These are phyloP conservation scores for Yamadazyma sp. DNA, from an alignment of 805 yeast species.

Conservation along the genomic window DNA sequence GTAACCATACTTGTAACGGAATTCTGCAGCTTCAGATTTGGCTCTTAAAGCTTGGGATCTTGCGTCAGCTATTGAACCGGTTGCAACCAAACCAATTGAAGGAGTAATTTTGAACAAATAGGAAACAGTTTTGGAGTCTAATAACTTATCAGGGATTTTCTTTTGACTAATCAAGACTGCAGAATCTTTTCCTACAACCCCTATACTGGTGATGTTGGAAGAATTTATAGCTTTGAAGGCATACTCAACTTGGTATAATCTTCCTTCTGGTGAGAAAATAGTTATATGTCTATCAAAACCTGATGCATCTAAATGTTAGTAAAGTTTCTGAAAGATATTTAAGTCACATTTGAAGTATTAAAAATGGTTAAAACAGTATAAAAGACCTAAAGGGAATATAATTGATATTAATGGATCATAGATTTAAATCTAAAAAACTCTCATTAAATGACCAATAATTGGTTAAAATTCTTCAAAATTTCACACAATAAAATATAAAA, in stretches of 20 bases:
- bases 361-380: too few species aligned
- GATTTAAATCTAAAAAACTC: too few species aligned
- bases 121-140: constrained; percentile 84
- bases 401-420: too few species aligned
- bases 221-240: constrained; percentile 97
- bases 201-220: constrained; percentile 85
- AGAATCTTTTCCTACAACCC: constrained; percentile 80
- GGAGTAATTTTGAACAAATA: constrained; percentile 82
- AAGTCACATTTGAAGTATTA: too few species aligned
- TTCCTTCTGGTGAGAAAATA: constrained; percentile 97
- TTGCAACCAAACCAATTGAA: constrained; percentile 83
- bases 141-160: constrained; percentile 91
- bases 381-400: too few species aligned
- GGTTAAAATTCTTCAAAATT: too few species aligned
- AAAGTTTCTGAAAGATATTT: background rate
- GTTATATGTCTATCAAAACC: constrained; percentile 99
- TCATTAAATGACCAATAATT: too few species aligned
- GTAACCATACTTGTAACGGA: constrained; percentile 89
- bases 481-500: too few species aligned
- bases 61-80: constrained; percentile 96
- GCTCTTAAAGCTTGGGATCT: constrained; percentile 88
- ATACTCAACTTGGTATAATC: constrained; percentile 95
- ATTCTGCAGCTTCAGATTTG: constrained; percentile 93
- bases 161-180: constrained; percentile 91
- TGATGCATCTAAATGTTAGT: constrained; percentile 45